phyloP scores from a whole-genome alignment of 164 flowering plant species.

The Chimonanthus salicifolius region DNA sequence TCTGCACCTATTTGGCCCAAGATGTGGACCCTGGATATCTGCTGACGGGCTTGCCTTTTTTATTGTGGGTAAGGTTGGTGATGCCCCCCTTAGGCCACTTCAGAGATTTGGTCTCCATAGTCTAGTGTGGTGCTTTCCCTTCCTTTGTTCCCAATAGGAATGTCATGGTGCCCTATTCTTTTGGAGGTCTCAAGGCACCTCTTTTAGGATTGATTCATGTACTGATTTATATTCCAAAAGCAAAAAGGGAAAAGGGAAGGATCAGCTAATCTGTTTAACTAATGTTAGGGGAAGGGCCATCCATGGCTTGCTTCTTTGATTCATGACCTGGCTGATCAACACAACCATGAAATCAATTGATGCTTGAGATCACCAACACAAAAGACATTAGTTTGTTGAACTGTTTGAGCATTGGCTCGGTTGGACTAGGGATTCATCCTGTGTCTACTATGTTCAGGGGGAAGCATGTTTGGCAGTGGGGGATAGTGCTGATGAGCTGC shows the following conservation, averaged over 20 bases:
- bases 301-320: neutral
- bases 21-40: too few species aligned
- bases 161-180: neutral
- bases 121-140: neutral
- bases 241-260: too few species aligned
- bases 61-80: too few species aligned
- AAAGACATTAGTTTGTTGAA: neutral
- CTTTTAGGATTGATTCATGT: too few species aligned
- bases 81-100: too few species aligned
- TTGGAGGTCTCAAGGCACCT: neutral
- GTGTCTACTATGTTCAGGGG: constrained; percentile 20
- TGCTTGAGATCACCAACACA: neutral
- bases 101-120: too few species aligned
- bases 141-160: neutral
- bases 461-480: constrained; percentile 3
- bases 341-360: neutral
- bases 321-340: neutral
- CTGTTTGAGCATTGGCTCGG: neutral
- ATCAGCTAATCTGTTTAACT: too few species aligned
- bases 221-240: neutral
- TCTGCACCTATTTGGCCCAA: too few species aligned
- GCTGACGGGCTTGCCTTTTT: too few species aligned
- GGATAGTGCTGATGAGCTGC: constrained; percentile 33
- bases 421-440: neutral
- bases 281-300: neutral